Conservation (phyloP, 257 asterid species). For the Petrea volubilis region DNA sequence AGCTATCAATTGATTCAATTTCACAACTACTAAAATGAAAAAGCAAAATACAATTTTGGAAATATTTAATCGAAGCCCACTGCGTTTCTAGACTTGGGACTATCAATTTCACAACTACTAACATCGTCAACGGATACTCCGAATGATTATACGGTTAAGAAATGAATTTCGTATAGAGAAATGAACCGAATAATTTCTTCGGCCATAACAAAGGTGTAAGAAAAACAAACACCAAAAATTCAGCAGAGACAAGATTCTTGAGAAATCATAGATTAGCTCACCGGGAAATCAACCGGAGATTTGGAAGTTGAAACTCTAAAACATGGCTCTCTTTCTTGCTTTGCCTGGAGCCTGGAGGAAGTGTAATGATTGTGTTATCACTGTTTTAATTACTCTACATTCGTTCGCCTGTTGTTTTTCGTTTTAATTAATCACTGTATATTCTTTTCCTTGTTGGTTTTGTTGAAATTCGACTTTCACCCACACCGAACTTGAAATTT, state of each 20-base stretch:
- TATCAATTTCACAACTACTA: conserved; percentile 12
- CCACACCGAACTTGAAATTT: background rate
- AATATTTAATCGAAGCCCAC: background rate
- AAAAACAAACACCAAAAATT: conserved; percentile 1
- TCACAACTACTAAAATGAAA: conserved; percentile 12
- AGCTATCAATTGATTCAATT: conserved; percentile 1
- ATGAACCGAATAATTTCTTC: background rate
- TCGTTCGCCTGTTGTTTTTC: no score
- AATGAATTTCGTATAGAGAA: conserved; percentile 15
- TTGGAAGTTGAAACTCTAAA: conserved; percentile 25
- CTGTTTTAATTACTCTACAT: background rate
- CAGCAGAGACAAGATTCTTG: background rate
- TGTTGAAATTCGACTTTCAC: background rate
- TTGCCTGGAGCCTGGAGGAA: background rate
- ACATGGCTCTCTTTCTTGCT: conserved; percentile 19
- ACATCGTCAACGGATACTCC: background rate
- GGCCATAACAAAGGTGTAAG: background rate
- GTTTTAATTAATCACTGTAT: background rate
- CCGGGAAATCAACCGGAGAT: conserved; percentile 26
- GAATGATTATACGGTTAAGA: background rate
- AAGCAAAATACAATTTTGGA: background rate
- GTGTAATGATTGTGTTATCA: conserved; percentile 14
- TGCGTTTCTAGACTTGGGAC: background rate
- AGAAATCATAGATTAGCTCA: conserved; percentile 10
- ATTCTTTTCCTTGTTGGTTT: background rate